These are phyloP conservation scores for Huntiella moniliformis DNA, from an alignment of 2,329 filamentous ascomycete genomes.

Conservation along the genomic window DNA sequence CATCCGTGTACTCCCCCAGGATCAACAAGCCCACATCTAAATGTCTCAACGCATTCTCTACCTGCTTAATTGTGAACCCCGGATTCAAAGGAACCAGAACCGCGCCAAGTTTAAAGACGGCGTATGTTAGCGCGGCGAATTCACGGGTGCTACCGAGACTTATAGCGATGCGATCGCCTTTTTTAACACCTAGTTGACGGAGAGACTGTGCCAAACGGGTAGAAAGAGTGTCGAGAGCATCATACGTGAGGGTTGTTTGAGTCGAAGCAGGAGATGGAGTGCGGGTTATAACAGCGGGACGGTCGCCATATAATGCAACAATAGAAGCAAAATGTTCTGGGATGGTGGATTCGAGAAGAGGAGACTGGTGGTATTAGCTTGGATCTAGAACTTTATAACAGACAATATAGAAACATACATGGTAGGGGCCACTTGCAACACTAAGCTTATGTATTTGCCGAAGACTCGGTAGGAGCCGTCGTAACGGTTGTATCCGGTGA, in stretches of 20 bases:
- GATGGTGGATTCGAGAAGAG: conserved; percentile 48
- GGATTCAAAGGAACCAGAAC: conserved; percentile 88
- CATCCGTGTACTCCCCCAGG: conserved; percentile 72
- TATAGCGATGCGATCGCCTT: conserved; percentile 70
- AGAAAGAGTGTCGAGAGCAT: conserved; percentile 53
- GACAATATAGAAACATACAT: background rate
- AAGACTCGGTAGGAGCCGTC: too few relatives aligned
- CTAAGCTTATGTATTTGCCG: conserved; percentile 5
- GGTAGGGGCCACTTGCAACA: conserved; percentile 3
- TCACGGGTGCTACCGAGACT: conserved; percentile 73
- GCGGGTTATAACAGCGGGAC: conserved; percentile 36
- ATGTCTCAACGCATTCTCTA: conserved; percentile 59
- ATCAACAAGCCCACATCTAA: conserved; percentile 56
- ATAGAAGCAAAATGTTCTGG: conserved; percentile 52
- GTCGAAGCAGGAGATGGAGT: conserved; percentile 17
- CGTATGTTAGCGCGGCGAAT: conserved; percentile 72
- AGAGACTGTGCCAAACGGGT: conserved; percentile 59
- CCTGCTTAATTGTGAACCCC: conserved; percentile 63
- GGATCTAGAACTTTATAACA: background rate
- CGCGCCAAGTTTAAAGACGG: conserved; percentile 83
- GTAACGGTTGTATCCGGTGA: too few relatives aligned
- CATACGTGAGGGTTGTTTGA: conserved; percentile 55
- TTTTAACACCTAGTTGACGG: conserved; percentile 49
- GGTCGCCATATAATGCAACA: conserved; percentile 45
- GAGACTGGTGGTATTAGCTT: conserved; percentile 29